Percentiles rank a stretch among this genome's conserved stretches.
phyloP scores from a whole-genome alignment of 75 land plant genomes.

The Cupressus sempervirens region DNA sequence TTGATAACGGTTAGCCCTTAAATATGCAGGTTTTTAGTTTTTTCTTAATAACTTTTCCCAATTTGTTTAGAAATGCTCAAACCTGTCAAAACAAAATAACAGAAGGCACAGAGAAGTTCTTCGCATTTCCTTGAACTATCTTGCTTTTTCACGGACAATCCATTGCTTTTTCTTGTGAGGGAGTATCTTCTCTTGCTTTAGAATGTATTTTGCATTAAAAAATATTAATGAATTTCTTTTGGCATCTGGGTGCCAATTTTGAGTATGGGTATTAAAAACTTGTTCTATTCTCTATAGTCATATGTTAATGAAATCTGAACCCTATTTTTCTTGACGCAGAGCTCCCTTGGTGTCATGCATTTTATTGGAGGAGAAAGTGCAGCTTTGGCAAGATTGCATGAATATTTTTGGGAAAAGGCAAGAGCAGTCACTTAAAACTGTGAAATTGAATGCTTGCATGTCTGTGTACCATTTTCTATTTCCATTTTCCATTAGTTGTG shows the following conservation, averaged over 20 bases:
- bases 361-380: constrained; percentile 93
- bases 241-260: neutral
- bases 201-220: neutral
- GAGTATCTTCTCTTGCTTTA: neutral
- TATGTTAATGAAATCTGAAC: neutral
- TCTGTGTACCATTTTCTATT: neutral
- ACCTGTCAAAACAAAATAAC: neutral
- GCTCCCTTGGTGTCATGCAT: constrained; percentile 50
- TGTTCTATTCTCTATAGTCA: neutral
- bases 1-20: neutral
- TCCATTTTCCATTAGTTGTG: neutral
- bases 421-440: neutral
- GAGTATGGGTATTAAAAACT: neutral
- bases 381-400: constrained; percentile 71
- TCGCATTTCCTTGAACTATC: neutral
- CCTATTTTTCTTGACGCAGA: constrained; percentile 33
- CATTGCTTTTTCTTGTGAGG: neutral
- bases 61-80: neutral
- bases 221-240: neutral
- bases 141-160: neutral
- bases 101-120: neutral
- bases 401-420: constrained; percentile 97
- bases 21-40: neutral
- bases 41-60: neutral
- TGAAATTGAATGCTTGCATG: neutral